These are phyloP conservation scores for Metahyphopichia silvanorum DNA, from an alignment of 805 yeast genomes.

Conservation along the genomic window DNA sequence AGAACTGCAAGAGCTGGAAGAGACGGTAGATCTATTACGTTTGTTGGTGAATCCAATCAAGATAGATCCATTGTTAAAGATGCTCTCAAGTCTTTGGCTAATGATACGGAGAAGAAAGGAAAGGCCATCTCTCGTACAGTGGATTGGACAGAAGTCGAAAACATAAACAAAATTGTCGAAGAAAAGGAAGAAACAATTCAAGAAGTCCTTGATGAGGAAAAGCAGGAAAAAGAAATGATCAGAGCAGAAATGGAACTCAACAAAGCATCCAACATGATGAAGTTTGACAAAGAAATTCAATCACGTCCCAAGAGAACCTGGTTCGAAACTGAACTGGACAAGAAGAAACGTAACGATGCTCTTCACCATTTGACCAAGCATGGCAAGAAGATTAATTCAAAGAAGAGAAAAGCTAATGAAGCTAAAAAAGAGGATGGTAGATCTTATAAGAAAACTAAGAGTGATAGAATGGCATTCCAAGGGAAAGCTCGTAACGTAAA, in stretches of 20 bases:
- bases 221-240: constrained; percentile 79
- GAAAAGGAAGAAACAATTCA: constrained; percentile 58
- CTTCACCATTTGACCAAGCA: constrained; percentile 42
- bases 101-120: constrained; percentile 30
- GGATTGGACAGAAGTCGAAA: constrained; percentile 85
- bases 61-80: constrained; percentile 91
- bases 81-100: constrained; percentile 67
- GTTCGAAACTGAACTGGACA: constrained; percentile 71
- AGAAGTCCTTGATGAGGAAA: constrained; percentile 84
- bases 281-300: constrained; percentile 76
- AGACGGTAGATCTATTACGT: constrained; percentile 87
- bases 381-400: constrained; percentile 58
- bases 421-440: constrained; percentile 53
- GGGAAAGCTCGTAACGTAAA: constrained; percentile 3
- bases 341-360: constrained; percentile 36
- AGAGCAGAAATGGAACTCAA: constrained; percentile 88
- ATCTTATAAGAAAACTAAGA: constrained; percentile 76
- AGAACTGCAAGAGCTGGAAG: constrained; percentile 99
- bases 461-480: constrained; percentile 58
- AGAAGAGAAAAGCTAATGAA: constrained; percentile 70
- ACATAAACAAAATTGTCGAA: constrained; percentile 57
- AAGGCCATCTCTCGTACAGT: constrained; percentile 85
- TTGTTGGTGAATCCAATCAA: constrained; percentile 87
- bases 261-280: constrained; percentile 81
- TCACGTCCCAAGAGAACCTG: constrained; percentile 95